Evolutionary conservation across 176 grass and related monocot genomes (phyloP).

Genomic region (Triticum aestivum): IWGSC_CS_RefSeq_v2.1 NC_057811.1:423459227-423459726

Average conservation of each 20-base stretch:
- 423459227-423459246: conserved; percentile 13
- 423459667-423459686: conserved; percentile 99
- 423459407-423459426: conserved; percentile 28
- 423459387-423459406: conserved; percentile 44
- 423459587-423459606: conserved; percentile 10
- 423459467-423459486: conserved; percentile 12
- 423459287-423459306: conserved; percentile 97
- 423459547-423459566: neutral
- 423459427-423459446: conserved; percentile 23
- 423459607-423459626: neutral
- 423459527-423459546: conserved; percentile 12
- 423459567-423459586: conserved; percentile 21
- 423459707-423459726: conserved; percentile 94
- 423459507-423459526: conserved; percentile 4
- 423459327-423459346: conserved; percentile 96
- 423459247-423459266: conserved; percentile 16
- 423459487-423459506: conserved; percentile 1
- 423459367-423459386: conserved; percentile 81
- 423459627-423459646: conserved; percentile 16
- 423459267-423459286: conserved; percentile 99
- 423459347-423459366: conserved; percentile 92
- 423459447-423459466: conserved; percentile 27
- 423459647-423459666: conserved; percentile 65
- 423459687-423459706: conserved; percentile 97
- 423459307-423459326: conserved; percentile 99